A percentile compares a stretch with the other conserved stretches of the same genome.
These are phyloP conservation scores for Hortiboletus flavorubellus DNA, from an alignment of 768 basidiomycete species.

Conservation along the genomic window DNA sequence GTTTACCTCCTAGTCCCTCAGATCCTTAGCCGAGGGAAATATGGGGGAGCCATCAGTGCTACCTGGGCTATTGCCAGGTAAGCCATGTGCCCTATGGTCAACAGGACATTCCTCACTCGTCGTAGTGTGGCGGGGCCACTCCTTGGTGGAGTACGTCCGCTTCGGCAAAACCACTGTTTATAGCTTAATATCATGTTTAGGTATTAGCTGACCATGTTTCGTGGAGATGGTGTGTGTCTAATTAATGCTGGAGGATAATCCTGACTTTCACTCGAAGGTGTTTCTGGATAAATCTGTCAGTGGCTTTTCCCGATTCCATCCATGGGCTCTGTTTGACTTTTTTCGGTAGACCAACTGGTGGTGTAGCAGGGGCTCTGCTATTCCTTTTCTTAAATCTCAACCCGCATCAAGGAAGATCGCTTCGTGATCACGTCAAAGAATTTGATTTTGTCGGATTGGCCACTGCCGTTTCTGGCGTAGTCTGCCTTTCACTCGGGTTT, in stretches of 20 bases:
- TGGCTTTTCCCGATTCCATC: background rate
- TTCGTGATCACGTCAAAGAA: slow-evolving; percentile 30
- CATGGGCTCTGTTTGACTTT: background rate
- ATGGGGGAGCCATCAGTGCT: slow-evolving; percentile 35
- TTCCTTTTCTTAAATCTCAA: slow-evolving; percentile 37
- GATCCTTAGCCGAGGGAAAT: slow-evolving; percentile 36
- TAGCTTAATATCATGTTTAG: slow-evolving; percentile 10
- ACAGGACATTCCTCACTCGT: background rate
- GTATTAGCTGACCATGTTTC: slow-evolving; percentile 34
- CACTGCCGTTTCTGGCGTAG: slow-evolving; percentile 33
- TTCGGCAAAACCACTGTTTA: background rate
- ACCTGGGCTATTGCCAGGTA: slow-evolving; percentile 42
- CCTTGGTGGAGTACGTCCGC: slow-evolving; percentile 32
- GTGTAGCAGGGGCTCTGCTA: slow-evolving; percentile 28
- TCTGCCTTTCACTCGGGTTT: slow-evolving; percentile 39
- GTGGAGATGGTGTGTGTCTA: slow-evolving; percentile 38
- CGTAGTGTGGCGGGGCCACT: slow-evolving; percentile 44
- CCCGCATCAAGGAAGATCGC: slow-evolving; percentile 30
- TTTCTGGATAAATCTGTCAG: slow-evolving; percentile 37
- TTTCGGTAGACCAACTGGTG: slow-evolving; percentile 34
- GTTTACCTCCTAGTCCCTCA: background rate
- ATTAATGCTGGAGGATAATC: background rate
- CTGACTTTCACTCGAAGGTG: slow-evolving; percentile 25
- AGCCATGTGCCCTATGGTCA: background rate
- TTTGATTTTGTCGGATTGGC: slow-evolving; percentile 42